Evolutionary conservation across 2,329 filamentous ascomycete genomes (phyloP), one percentile per base, ranked within the genome.

Genomic region (Claviceps sorghi): DNA sequence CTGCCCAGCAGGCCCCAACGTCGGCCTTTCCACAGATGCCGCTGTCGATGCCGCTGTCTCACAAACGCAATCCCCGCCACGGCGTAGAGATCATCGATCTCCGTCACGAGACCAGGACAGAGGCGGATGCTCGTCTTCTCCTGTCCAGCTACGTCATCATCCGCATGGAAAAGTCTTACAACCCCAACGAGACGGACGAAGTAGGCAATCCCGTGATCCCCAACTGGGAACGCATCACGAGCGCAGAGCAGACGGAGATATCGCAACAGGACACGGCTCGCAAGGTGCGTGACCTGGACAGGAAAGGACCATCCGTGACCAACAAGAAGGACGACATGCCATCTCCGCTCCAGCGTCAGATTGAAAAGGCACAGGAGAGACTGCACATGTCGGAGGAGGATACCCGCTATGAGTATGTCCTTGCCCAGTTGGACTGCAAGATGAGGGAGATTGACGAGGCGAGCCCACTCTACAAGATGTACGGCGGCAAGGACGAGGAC

Each of bases 351-450:
- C 69, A 70, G 53, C 60, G 61, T 2, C 74, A 77, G 52, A 58
- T 78, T 9, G 70, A 75, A 51, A 55, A 49, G 11, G 66, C 67
- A 0, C 64, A 68, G 38, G 58, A 65, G 7, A 57, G 64, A 1
- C 61, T 76, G 10, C 59, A 64, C 17, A 38, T 51, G 2, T 40
- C 41, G 4, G 71, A 76, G 17, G 51, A 42, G 2, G 71, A 76
- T 40, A 51, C 44, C 2, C 65, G 67, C 6, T 77, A 64, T 53
- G 58, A 65, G 29, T 71, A 70, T 54, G 62, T 63, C 17, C 60
- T 78, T 4, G 69, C 62, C 15, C 75, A 77, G 58, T 60, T 77
- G 7, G 69, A 75, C 40, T 67, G 67, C 29, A 63, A 68, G 52
- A 57, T 67, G 4, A 65, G 60, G 50, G 58, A 59, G 40, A 55